A percentile compares a stretch with the other conserved stretches of the same genome.
Conservation (phyloP, 345 rosid genomes). For the Populus nigra region DNA sequence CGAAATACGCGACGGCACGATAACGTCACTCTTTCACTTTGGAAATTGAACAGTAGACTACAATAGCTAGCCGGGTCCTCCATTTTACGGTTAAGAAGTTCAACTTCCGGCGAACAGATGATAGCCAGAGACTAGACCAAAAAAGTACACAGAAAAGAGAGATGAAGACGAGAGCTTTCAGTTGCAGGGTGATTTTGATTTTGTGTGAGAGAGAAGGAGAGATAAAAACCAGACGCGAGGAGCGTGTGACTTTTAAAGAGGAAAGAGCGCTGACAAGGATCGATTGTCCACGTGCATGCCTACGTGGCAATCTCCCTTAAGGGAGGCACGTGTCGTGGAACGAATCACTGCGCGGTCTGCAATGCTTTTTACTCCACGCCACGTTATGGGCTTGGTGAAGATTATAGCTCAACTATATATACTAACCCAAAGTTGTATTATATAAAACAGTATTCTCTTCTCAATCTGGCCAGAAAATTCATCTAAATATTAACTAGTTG, state of each 20-base stretch:
- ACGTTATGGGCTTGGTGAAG: constrained; percentile 12
- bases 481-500: neutral
- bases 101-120: neutral
- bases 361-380: constrained; percentile 11
- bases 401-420: too few relatives aligned
- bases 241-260: constrained; percentile 15
- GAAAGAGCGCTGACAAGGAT: constrained; percentile 17
- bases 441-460: neutral
- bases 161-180: neutral
- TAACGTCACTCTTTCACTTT: constrained; percentile 33
- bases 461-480: neutral
- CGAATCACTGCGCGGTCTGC: neutral
- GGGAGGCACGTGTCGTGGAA: constrained; percentile 18
- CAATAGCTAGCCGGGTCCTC: constrained; percentile 16
- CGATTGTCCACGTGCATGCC: constrained; percentile 7
- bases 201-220: neutral
- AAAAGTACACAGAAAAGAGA: neutral
- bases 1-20: constrained; percentile 46
- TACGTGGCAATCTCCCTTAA: constrained; percentile 1
- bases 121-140: constrained; percentile 1
- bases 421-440: too few relatives aligned
- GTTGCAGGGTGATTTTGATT: neutral
- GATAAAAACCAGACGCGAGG: neutral
- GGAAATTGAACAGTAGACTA: constrained; percentile 1
- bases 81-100: constrained; percentile 18